Evolutionary conservation across 495 filamentous ascomycete genomes (phyloP).

Genomic region (Podospora fimiseda): DNA sequence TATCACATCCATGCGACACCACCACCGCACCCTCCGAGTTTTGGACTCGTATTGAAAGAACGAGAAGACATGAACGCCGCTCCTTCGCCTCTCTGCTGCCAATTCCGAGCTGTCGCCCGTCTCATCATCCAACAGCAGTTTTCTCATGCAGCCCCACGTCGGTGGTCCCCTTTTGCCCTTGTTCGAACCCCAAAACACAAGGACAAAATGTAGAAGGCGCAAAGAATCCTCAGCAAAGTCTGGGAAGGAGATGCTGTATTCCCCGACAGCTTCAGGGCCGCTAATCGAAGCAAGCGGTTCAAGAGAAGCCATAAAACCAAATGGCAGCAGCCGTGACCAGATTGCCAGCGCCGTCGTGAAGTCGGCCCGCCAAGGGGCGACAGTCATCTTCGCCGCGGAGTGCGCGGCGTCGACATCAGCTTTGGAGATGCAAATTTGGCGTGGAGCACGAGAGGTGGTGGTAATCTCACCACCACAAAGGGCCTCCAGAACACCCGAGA

Average conservation of each 20-base stretch:
- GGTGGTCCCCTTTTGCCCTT: neutral
- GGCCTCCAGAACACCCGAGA: slow-evolving; percentile 20
- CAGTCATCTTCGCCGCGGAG: slow-evolving; percentile 15
- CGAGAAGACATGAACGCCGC: slow-evolving; percentile 17
- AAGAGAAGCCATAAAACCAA: slow-evolving; percentile 21
- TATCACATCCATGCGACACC: slow-evolving; percentile 27
- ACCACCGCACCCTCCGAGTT: slow-evolving; percentile 19
- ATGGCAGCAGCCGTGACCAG: slow-evolving; percentile 26
- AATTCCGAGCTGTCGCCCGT: slow-evolving; percentile 6
- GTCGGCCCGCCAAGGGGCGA: slow-evolving; percentile 26
- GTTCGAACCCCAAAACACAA: slow-evolving; percentile 25
- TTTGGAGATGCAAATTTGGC: slow-evolving; percentile 3
- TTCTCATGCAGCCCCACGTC: slow-evolving; percentile 1
- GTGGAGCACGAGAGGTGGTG: slow-evolving; percentile 26
- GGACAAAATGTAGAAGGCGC: slow-evolving; percentile 20
- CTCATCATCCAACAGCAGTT: slow-evolving; percentile 16
- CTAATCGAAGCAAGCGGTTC: slow-evolving; percentile 14
- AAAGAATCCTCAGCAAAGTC: neutral
- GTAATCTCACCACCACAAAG: slow-evolving; percentile 22
- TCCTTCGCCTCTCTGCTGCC: neutral
- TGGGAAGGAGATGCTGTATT: slow-evolving; percentile 22
- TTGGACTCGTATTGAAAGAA: slow-evolving; percentile 21
- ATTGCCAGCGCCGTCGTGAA: slow-evolving; percentile 26
- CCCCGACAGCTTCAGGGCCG: slow-evolving; percentile 14
- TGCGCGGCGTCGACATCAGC: slow-evolving; percentile 11